These are phyloP conservation scores for Bonia amplexicaulis DNA, from an alignment of 176 grass and related monocot genomes.

Conservation along the genomic window DNA sequence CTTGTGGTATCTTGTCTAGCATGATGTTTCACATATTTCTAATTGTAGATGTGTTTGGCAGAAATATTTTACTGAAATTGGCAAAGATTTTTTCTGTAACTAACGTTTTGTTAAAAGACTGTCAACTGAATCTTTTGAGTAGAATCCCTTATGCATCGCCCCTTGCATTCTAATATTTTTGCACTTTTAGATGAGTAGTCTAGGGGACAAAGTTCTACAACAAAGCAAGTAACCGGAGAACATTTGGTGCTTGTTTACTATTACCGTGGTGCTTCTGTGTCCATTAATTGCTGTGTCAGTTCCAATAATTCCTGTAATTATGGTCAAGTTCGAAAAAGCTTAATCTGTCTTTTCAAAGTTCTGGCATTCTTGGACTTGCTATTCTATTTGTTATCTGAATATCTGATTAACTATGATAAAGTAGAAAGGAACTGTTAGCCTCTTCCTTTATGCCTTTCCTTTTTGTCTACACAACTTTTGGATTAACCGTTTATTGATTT, in stretches of 20 bases:
- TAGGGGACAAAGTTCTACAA: not conserved
- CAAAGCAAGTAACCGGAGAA: not conserved
- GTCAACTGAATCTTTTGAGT: not conserved
- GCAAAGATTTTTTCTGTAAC: not conserved
- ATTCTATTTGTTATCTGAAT: not conserved
- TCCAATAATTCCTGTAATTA: not conserved
- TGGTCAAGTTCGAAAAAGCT: not conserved
- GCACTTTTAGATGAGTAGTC: not conserved
- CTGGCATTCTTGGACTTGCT: not conserved
- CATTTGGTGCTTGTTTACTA: not conserved
- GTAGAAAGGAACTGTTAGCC: not conserved
- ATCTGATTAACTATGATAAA: not conserved
- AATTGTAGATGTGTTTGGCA: not conserved
- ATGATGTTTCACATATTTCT: not conserved
- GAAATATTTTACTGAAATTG: not conserved
- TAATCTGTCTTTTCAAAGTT: not conserved
- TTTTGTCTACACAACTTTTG: not conserved
- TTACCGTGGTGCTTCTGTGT: not conserved
- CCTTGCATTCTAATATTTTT: not conserved
- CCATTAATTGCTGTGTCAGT: not conserved
- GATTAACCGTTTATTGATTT: conserved; percentile 34
- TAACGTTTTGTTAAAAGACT: not conserved
- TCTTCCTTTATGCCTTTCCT: not conserved
- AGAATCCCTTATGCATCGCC: not conserved
- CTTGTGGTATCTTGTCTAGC: conserved; percentile 18